Conservation (phyloP, 1,139 yeast genomes). For the Pichia sp. region DNA sequence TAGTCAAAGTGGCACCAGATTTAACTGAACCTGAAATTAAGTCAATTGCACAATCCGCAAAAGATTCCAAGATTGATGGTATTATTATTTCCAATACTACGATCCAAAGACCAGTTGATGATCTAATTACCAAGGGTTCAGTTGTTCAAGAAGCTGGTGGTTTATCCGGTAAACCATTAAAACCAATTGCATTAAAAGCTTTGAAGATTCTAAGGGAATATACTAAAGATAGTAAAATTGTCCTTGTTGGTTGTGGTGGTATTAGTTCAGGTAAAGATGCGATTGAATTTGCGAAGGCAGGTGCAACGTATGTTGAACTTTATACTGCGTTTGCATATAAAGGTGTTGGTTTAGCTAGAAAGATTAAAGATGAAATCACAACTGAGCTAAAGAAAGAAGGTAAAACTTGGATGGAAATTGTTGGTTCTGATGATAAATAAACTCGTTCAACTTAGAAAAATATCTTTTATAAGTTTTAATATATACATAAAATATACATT, state of each 20-base stretch:
- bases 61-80: conserved; percentile 76
- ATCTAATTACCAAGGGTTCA: conserved; percentile 43
- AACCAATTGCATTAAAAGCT: conserved; percentile 70
- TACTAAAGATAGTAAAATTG: conserved; percentile 64
- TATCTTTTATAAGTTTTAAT: background rate
- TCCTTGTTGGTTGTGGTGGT: conserved; percentile 93
- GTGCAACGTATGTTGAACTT: conserved; percentile 80
- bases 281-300: conserved; percentile 86
- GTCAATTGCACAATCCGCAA: conserved; percentile 79
- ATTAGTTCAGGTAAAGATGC: conserved; percentile 80
- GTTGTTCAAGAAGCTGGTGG: conserved; percentile 71
- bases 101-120: conserved; percentile 59
- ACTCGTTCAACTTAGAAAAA: background rate
- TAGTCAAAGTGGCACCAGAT: conserved; percentile 94
- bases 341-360: conserved; percentile 84
- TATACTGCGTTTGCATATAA: conserved; percentile 89
- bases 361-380: conserved; percentile 69
- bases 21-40: conserved; percentile 73
- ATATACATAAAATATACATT: background rate
- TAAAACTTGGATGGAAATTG: conserved; percentile 74
- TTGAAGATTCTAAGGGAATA: conserved; percentile 63
- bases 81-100: conserved; percentile 91
- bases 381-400: conserved; percentile 64
- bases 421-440: conserved; percentile 46
- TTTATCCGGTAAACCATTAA: conserved; percentile 85